Evolutionary conservation across 495 filamentous ascomycete species (phyloP), one percentile per base, ranked within the genome.

Genomic region (Cercophora newfieldiana): DNA sequence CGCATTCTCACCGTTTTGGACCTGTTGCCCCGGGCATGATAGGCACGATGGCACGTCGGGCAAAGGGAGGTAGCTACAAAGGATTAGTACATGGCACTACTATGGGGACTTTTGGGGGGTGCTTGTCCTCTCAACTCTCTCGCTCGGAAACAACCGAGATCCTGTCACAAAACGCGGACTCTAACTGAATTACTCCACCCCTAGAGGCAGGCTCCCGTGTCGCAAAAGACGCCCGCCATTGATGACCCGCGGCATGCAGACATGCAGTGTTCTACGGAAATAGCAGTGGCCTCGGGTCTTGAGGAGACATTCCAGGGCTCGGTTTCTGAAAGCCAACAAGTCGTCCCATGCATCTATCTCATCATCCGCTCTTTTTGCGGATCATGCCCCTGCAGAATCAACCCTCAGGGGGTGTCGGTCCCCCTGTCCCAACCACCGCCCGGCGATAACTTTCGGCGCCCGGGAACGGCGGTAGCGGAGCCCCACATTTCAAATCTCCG

Each of bases 101-200:
- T 19, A 53, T 44, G 37, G 37, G n/a, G 50, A 1, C 22, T 14
- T 24, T 53, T 24, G n/a, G 16, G 22, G 50, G 50, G 10, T 19
- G 16, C 16, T 53, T 14, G 8, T 16, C 7, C 22, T 53, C 24
- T 53, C 19, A 53, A 14, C 21, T 53, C 14, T 6, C 24, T 22
- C 24, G 16, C 16, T 57, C 54, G 54, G 54, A 30, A 57, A n/a
- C 25, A 57, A 57, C 54, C 54, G 54, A 57, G 54, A 57, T 30
- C 7, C 26, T 24, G 30, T 19, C 19, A 12, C 6, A 26, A 2
- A 3, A 57, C 54, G 21, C 18, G 37, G 8, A 18, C 37, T 47
- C n/a, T n/a, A n/a, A 44, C 18, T 14, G 10, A 44, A 14, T 2
- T 8, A 44, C 10, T 44, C 37, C 37, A 16, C 37, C 37, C 37